Evolutionary conservation across 2,329 filamentous ascomycete species (phyloP), one percentile per base, ranked within the genome.

Genomic region (Fusarium sp.): DNA sequence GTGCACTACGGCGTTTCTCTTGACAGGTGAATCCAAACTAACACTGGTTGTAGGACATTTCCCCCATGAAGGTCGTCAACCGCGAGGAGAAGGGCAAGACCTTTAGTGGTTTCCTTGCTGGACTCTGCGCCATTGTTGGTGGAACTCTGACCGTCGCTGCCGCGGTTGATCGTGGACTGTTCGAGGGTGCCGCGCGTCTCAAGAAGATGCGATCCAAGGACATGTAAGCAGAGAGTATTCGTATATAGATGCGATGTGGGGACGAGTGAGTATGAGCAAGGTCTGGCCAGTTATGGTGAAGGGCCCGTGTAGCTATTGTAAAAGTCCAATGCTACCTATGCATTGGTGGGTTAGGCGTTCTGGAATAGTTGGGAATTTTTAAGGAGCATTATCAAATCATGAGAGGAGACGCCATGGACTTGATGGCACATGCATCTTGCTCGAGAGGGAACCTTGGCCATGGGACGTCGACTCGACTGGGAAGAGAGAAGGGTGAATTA

Each of bases 11-110:
- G n/a, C 1, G n/a, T 9, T 10, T 57, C 11, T 35, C 53, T 9
- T 46, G 16, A 12, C 20, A 31, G 11, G 29, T 11, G n/a, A 14
- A 16, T 22, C 4, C 6, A 57, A 62, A 60, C 76, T 80, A 74
- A 80, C 67, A 24, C 17, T 31, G 14, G 12, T 16, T 33, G 5
- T 29, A 95, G 93, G 96, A 99, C 79, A 99, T 99, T 82, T 98
- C 96, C 3, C 96, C 96, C 6, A 99, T 99, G 96, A 99, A 98
- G 86, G 96, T 99, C 70, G 93, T 99, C 84, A 99, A 99, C 86
- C 93, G 95, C 64, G 97, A 99, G 85, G 92, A 94, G 75, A 91
- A 94, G 55, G 87, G 92, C 69, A 98, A 98, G 87, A 93, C 93
- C 6, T 97, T 99, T 82, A 91, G 94, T 1, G 94, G 94, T 20